Evolutionary conservation across 2,329 filamentous ascomycete genomes (phyloP).

Genomic region (Botrytis aclada): DNA sequence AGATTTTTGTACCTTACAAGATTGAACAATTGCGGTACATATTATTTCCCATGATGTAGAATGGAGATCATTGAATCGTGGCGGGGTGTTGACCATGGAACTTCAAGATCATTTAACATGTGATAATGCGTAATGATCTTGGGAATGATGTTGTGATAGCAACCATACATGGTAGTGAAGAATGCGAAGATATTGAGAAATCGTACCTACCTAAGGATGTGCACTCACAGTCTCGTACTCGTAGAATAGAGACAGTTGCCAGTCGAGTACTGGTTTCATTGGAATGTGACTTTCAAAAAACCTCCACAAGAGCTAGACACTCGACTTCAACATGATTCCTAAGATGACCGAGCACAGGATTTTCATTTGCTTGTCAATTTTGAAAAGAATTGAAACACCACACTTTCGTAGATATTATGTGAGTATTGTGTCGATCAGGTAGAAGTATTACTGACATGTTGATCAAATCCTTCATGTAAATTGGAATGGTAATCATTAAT

Average conservation of each 20-base stretch:
- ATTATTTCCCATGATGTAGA: neutral
- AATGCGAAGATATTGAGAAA: neutral
- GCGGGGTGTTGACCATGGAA: neutral
- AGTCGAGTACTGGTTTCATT: neutral
- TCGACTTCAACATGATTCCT: neutral
- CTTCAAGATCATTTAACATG: constrained; percentile 3
- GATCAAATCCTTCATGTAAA: neutral
- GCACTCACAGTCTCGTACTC: neutral
- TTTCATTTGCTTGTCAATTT: neutral
- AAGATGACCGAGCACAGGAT: neutral
- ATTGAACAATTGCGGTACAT: neutral
- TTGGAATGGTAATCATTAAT: neutral
- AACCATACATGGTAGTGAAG: neutral
- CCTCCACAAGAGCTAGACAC: neutral
- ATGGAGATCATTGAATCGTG: neutral
- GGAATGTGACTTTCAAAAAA: neutral
- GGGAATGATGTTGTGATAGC: neutral
- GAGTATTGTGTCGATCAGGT: neutral
- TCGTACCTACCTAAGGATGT: neutral
- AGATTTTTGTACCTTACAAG: neutral
- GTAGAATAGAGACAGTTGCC: neutral
- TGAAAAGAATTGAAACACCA: neutral
- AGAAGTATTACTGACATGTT: neutral
- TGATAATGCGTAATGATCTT: constrained; percentile 3
- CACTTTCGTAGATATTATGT: neutral